These are phyloP conservation scores for Bretziella fagacearum DNA, from an alignment of 2,329 filamentous ascomycete genomes.

Conservation along the genomic window DNA sequence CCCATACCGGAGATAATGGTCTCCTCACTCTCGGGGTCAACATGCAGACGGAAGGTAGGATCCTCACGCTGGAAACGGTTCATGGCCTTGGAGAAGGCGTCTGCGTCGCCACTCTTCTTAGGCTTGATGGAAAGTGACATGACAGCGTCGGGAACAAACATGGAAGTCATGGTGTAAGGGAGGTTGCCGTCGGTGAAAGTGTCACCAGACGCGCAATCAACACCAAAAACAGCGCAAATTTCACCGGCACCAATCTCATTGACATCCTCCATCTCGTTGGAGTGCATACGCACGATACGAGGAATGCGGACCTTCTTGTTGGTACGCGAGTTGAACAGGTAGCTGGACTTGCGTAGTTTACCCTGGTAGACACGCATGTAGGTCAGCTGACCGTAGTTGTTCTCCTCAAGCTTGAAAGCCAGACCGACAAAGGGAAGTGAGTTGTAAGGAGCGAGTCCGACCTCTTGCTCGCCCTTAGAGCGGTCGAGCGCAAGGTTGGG, in stretches of 20 bases:
- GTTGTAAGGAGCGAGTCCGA: constrained; percentile 85
- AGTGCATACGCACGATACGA: constrained; percentile 97
- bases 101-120: constrained; percentile 77
- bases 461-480: constrained; percentile 57
- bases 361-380: constrained; percentile 98
- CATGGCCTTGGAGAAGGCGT: constrained; percentile 97
- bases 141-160: constrained; percentile 95
- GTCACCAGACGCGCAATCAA: constrained; percentile 94
- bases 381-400: constrained; percentile 93
- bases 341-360: constrained; percentile 68
- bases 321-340: constrained; percentile 83
- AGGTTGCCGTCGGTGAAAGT: constrained; percentile 91
- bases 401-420: constrained; percentile 97
- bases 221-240: constrained; percentile 95
- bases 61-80: constrained; percentile 97
- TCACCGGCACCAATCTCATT: constrained; percentile 84
- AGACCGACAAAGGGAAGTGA: constrained; percentile 85
- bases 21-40: constrained; percentile 83
- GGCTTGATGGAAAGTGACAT: constrained; percentile 96
- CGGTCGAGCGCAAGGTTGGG: constrained; percentile 80
- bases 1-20: constrained; percentile 99
- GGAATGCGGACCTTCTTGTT: constrained; percentile 95
- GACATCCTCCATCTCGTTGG: constrained; percentile 98
- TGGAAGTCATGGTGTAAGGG: constrained; percentile 90
- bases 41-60: constrained; percentile 87